Percentiles rank a stretch among this genome's conserved stretches.
These are phyloP conservation scores for Lachancea mirantina DNA, from an alignment of 805 yeast species.

Conservation along the genomic window DNA sequence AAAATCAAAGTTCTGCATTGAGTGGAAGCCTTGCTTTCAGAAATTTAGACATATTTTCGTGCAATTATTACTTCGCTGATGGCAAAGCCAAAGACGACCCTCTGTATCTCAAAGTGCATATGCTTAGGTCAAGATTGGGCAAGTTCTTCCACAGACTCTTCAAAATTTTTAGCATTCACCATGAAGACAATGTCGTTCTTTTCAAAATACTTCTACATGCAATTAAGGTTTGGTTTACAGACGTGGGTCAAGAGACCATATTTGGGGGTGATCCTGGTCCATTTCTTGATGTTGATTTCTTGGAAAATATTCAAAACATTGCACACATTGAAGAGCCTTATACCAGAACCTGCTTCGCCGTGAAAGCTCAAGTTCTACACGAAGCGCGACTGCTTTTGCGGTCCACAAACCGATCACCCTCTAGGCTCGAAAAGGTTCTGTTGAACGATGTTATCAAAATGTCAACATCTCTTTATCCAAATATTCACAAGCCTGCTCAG, in stretches of 20 bases:
- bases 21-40: slow-evolving; percentile 51
- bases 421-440: slow-evolving; percentile 54
- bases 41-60: slow-evolving; percentile 54
- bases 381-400: slow-evolving; percentile 64
- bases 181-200: slow-evolving; percentile 57
- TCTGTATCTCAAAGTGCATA: slow-evolving; percentile 49
- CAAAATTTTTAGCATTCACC: slow-evolving; percentile 39
- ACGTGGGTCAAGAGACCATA: slow-evolving; percentile 67
- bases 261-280: slow-evolving; percentile 50
- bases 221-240: slow-evolving; percentile 69
- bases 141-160: slow-evolving; percentile 53
- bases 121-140: slow-evolving; percentile 53
- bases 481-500: slow-evolving; percentile 65
- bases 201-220: slow-evolving; percentile 57
- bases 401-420: slow-evolving; percentile 65
- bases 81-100: slow-evolving; percentile 38
- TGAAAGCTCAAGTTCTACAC: slow-evolving; percentile 67
- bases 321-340: slow-evolving; percentile 54
- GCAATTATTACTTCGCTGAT: slow-evolving; percentile 58
- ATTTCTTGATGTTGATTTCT: slow-evolving; percentile 46
- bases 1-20: slow-evolving; percentile 37
- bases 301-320: slow-evolving; percentile 54
- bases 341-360: slow-evolving; percentile 72
- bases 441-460: slow-evolving; percentile 58
- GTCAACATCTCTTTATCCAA: slow-evolving; percentile 63